phyloP scores from a whole-genome alignment of 371 early-diverging fungal species.

The Cokeromyces recurvatus region DNA sequence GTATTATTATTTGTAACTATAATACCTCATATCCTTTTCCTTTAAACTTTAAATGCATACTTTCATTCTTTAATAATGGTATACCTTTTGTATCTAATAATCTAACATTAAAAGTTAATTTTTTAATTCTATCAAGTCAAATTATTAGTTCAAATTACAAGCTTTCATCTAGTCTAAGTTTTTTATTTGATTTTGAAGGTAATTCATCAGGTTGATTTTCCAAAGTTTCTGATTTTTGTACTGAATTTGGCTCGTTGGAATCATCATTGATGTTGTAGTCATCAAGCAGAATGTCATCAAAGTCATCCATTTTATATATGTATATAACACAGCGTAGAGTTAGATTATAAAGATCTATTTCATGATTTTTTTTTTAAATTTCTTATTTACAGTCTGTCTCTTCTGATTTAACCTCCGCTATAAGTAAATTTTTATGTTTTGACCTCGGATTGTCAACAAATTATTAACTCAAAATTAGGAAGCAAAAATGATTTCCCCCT shows the following conservation, averaged over 20 bases:
- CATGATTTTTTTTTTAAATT: too few relatives aligned
- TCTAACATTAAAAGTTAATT: conserved; percentile 6
- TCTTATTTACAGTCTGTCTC: too few relatives aligned
- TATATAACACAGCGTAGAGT: too few relatives aligned
- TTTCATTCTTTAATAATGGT: conserved; percentile 19
- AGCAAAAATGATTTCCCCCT: too few relatives aligned
- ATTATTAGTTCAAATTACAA: conserved; percentile 3
- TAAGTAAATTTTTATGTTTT: too few relatives aligned
- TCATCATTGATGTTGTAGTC: conserved; percentile 7
- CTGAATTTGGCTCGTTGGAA: neutral
- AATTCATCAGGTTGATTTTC: neutral
- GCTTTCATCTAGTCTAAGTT: conserved; percentile 3
- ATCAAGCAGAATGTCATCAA: conserved; percentile 11
- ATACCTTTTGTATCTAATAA: conserved; percentile 24
- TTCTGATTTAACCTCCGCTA: too few relatives aligned
- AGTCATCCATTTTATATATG: conserved; percentile 6
- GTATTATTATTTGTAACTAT: too few relatives aligned
- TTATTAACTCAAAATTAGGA: too few relatives aligned
- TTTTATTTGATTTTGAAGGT: neutral
- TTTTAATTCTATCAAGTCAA: neutral
- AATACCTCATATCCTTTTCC: conserved; percentile 35
- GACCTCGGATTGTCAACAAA: too few relatives aligned
- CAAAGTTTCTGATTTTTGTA: neutral
- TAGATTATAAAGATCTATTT: too few relatives aligned
- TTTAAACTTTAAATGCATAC: conserved; percentile 20